These are phyloP conservation scores for Scedosporium apiospermum DNA, from an alignment of 2,329 filamentous ascomycete species.

Conservation along the genomic window DNA sequence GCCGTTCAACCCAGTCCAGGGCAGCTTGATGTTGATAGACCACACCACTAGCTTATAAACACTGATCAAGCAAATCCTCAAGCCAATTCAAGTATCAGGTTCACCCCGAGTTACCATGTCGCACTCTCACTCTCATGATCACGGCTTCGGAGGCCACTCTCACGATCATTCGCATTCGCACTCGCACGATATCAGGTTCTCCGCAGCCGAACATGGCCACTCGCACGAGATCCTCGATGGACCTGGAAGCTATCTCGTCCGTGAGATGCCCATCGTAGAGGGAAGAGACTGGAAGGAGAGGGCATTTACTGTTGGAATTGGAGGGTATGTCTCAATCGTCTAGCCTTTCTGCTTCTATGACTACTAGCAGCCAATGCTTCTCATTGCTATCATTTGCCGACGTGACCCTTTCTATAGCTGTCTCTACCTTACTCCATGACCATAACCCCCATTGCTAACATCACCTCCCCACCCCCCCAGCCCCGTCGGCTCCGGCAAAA, in stretches of 20 bases:
- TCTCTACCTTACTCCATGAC: neutral
- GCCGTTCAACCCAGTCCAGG: too few species aligned
- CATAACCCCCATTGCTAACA: conserved; percentile 10
- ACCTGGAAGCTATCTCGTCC: conserved; percentile 77
- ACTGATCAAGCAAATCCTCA: neutral
- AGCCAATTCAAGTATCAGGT: neutral
- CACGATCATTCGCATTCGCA: conserved; percentile 67
- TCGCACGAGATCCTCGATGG: conserved; percentile 92
- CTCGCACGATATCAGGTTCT: conserved; percentile 47
- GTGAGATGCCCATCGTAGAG: conserved; percentile 90
- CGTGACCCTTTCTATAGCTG: neutral
- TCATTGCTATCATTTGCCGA: neutral
- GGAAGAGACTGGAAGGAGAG: conserved; percentile 80
- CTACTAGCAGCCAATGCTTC: neutral
- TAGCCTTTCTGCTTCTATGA: neutral
- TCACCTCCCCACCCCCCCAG: conserved; percentile 31
- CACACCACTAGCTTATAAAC: neutral
- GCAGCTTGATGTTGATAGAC: neutral
- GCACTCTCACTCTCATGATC: conserved; percentile 43
- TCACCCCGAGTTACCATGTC: neutral
- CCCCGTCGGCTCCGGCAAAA: conserved; percentile 94
- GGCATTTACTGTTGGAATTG: conserved; percentile 95
- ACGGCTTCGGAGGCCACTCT: conserved; percentile 26
- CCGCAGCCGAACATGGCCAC: conserved; percentile 73
- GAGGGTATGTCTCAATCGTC: conserved; percentile 55